A percentile compares a stretch with the other conserved stretches of the same genome.
phyloP scores from a whole-genome alignment of 2,329 filamentous ascomycete genomes.

The Xylaria sp. region DNA sequence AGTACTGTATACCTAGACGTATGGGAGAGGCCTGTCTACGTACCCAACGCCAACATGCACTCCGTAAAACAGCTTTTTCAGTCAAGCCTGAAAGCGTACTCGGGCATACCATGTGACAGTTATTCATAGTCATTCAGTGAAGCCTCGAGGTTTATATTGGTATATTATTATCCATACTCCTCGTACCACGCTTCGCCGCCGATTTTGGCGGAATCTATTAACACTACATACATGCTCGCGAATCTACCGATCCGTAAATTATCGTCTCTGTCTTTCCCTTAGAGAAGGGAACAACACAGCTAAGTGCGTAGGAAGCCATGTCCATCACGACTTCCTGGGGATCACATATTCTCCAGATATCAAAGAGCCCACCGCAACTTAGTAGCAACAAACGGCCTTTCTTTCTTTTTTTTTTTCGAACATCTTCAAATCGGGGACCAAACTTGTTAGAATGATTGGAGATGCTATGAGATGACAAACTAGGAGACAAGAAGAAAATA shows the following conservation, averaged over 20 bases:
- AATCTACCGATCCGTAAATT: constrained; percentile 5
- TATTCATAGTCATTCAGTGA: neutral
- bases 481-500: constrained; percentile 18
- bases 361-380: constrained; percentile 11
- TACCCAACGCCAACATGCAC: too few relatives aligned
- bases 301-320: neutral
- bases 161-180: constrained; percentile 29
- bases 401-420: constrained; percentile 3
- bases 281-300: constrained; percentile 9
- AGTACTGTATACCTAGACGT: too few relatives aligned
- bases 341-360: constrained; percentile 6
- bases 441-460: constrained; percentile 27
- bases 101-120: neutral
- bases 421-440: constrained; percentile 23
- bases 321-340: constrained; percentile 7
- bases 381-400: neutral
- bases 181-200: constrained; percentile 14
- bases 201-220: constrained; percentile 22
- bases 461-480: constrained; percentile 32
- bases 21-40: too few relatives aligned
- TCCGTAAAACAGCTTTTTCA: too few relatives aligned
- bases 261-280: constrained; percentile 12
- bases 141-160: constrained; percentile 17
- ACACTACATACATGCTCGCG: constrained; percentile 25
- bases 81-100: too few relatives aligned